These are phyloP conservation scores for Skeletonema grethae DNA, from an alignment of 108 stramenopile species.

Conservation along the genomic window DNA sequence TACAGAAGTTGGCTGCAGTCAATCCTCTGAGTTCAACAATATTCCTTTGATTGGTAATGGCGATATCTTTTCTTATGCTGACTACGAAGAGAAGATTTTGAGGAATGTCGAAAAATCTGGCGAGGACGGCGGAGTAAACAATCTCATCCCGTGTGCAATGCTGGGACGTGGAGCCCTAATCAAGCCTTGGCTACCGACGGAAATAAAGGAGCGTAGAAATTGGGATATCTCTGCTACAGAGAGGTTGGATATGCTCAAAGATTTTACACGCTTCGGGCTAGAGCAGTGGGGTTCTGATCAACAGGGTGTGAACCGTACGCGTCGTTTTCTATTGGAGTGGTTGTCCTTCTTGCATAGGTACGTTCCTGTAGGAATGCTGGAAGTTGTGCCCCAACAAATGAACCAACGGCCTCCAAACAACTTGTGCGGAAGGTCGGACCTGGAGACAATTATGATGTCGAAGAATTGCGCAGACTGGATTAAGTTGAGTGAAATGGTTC, in stretches of 20 bases:
- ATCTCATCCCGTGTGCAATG: conserved; percentile 90
- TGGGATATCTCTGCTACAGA: conserved; percentile 96
- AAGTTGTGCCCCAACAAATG: conserved; percentile 89
- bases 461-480: conserved; percentile 90
- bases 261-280: conserved; percentile 91
- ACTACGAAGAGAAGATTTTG: conserved; percentile 84
- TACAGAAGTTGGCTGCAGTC: conserved; percentile 67
- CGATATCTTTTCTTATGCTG: conserved; percentile 90
- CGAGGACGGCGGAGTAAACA: conserved; percentile 21
- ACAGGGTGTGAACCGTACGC: conserved; percentile 92
- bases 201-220: conserved; percentile 93
- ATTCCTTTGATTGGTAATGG: conserved; percentile 98
- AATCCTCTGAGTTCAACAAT: conserved; percentile 53
- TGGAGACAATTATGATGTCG: conserved; percentile 78
- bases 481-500: conserved; percentile 94
- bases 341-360: conserved; percentile 95
- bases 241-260: conserved; percentile 92
- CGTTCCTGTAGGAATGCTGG: conserved; percentile 93
- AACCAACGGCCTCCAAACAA: conserved; percentile 88
- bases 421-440: conserved; percentile 66
- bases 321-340: conserved; percentile 98
- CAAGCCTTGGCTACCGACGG: conserved; percentile 98
- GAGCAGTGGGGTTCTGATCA: conserved; percentile 98
- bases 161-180: conserved; percentile 96
- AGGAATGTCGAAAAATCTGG: conserved; percentile 34